A percentile compares a stretch with the other conserved stretches of the same genome.
phyloP scores from a whole-genome alignment of 331 rosid genomes.

The Dryas integrifolia region DNA sequence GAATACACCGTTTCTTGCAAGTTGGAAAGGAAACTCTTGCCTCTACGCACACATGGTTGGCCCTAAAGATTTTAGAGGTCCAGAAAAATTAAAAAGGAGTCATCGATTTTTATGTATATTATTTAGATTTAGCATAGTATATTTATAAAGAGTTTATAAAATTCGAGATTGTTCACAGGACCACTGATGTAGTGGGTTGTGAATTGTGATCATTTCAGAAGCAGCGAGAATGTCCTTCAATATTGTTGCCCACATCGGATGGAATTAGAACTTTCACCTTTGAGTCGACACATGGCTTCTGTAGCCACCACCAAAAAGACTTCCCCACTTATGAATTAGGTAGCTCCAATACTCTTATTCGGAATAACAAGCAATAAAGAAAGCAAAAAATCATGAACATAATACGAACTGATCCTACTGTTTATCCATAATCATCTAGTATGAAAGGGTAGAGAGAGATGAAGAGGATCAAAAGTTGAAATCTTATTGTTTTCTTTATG shows the following conservation, averaged over 20 bases:
- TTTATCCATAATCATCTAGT: no score
- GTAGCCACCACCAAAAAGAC: background rate
- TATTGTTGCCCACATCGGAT: background rate
- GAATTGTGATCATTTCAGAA: background rate
- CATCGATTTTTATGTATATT: no score
- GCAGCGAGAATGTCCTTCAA: background rate
- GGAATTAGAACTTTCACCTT: background rate
- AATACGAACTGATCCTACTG: no score
- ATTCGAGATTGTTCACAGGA: background rate
- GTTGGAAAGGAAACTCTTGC: no score
- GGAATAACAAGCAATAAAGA: background rate
- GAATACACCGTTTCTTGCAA: background rate
- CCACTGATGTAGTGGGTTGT: constrained; percentile 10
- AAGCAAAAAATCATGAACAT: no score
- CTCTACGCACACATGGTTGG: no score
- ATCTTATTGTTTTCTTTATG: background rate
- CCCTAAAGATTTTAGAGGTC: no score
- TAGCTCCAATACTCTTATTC: background rate
- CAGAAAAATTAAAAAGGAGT: no score
- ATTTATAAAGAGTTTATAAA: no score
- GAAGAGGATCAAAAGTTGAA: background rate
- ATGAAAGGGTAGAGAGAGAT: background rate
- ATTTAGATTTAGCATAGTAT: no score
- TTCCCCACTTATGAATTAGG: background rate
- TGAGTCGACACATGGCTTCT: background rate